Percentiles rank a stretch among this genome's conserved stretches.
These are phyloP conservation scores for Chalara sp. DNA, from an alignment of 2,329 filamentous ascomycete species.

Conservation along the genomic window DNA sequence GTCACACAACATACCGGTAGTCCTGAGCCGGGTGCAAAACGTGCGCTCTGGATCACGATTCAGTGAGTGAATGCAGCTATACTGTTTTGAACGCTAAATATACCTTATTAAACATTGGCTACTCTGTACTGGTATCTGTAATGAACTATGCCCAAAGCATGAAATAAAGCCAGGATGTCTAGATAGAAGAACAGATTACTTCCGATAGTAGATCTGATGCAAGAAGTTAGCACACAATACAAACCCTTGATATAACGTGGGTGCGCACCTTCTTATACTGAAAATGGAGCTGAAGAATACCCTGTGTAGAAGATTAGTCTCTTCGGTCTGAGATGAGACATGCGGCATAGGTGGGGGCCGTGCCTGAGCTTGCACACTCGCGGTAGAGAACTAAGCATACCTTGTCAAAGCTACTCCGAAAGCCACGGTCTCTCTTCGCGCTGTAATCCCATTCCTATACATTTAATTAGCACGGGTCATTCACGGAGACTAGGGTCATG, in stretches of 20 bases:
- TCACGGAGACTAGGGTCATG: not conserved
- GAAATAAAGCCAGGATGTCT: no score
- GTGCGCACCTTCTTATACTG: constrained; percentile 88
- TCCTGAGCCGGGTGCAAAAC: no score
- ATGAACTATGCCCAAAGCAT: no score
- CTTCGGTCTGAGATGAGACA: constrained; percentile 17
- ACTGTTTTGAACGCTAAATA: no score
- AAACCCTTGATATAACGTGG: no score
- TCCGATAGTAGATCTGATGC: constrained; percentile 47
- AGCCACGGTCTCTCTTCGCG: constrained; percentile 88
- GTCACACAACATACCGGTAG: no score
- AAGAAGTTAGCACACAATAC: not conserved
- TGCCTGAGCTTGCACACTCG: not conserved
- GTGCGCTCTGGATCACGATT: no score
- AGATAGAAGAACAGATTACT: constrained; percentile 26
- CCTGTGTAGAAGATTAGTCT: constrained; percentile 44
- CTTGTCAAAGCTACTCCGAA: constrained; percentile 96
- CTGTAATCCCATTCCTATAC: constrained; percentile 88
- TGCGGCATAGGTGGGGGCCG: not conserved
- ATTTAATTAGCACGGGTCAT: not conserved
- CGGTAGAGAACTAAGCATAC: constrained; percentile 42
- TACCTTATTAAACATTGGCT: no score
- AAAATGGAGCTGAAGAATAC: constrained; percentile 93
- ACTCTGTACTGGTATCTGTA: no score
- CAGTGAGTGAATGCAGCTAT: no score